Percentiles rank a stretch among this genome's conserved stretches.
These are phyloP conservation scores for Boletus vinaceobasis DNA, from an alignment of 768 basidiomycete species.

Conservation along the genomic window DNA sequence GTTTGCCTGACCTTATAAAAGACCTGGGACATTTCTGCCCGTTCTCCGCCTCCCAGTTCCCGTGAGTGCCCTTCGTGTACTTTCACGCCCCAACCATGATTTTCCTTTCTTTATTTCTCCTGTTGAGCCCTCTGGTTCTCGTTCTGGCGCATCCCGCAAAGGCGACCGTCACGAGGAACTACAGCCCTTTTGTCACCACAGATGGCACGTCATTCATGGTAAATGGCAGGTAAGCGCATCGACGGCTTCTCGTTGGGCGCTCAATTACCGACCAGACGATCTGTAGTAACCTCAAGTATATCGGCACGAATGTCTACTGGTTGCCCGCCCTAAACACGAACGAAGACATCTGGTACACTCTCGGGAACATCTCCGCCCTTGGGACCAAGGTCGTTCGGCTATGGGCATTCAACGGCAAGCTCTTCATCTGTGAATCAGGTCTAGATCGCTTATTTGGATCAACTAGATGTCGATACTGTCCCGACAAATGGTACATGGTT, in stretches of 20 bases:
- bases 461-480: conserved; percentile 48
- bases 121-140: conserved; percentile 31
- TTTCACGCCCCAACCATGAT: conserved; percentile 34
- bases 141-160: conserved; percentile 32
- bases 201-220: conserved; percentile 46
- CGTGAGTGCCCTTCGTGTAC: not conserved
- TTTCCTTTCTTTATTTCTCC: conserved; percentile 27
- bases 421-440: not conserved
- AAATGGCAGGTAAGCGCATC: conserved; percentile 47
- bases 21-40: not conserved
- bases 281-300: conserved; percentile 38
- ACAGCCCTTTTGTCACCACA: conserved; percentile 44
- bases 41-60: not conserved
- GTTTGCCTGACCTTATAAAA: conserved; percentile 21
- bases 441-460: conserved; percentile 6
- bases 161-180: conserved; percentile 28
- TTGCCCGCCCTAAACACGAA: conserved; percentile 49
- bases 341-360: conserved; percentile 54
- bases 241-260: not conserved
- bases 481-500: conserved; percentile 62
- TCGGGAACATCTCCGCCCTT: conserved; percentile 53
- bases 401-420: conserved; percentile 69
- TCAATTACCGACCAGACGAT: conserved; percentile 22
- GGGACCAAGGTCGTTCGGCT: conserved; percentile 60
- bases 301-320: conserved; percentile 70